These are phyloP conservation scores for Aspergillus transmontanensis DNA, from an alignment of 2,329 filamentous ascomycete genomes.

Conservation along the genomic window DNA sequence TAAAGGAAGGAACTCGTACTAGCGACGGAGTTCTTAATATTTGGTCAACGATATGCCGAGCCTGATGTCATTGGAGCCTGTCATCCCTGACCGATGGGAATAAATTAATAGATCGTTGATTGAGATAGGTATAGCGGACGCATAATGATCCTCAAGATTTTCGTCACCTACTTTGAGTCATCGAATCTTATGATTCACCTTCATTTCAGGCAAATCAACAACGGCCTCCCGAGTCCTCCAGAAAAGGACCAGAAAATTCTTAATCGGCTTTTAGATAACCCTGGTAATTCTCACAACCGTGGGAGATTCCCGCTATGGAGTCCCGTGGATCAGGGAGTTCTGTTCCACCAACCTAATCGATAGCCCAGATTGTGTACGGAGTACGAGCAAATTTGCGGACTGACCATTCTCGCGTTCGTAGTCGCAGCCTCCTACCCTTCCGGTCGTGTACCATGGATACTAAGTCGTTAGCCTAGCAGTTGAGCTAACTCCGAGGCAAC, in stretches of 20 bases:
- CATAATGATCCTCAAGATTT: not conserved
- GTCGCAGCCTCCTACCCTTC: slow-evolving; percentile 10
- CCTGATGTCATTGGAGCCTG: not conserved
- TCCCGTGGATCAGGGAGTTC: slow-evolving; percentile 21
- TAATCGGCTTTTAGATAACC: not conserved
- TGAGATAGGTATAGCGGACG: not conserved
- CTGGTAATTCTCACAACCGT: slow-evolving; percentile 12
- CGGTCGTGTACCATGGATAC: slow-evolving; percentile 8
- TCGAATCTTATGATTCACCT: not conserved
- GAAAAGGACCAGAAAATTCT: not conserved
- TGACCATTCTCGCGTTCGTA: slow-evolving; percentile 6
- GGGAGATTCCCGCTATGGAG: slow-evolving; percentile 21
- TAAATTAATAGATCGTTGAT: not conserved
- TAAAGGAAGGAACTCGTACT: not conserved
- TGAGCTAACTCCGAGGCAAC: not conserved
- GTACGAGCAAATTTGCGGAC: slow-evolving; percentile 6
- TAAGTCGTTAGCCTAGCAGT: not conserved
- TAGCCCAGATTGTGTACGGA: slow-evolving; percentile 15
- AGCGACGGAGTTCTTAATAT: not conserved
- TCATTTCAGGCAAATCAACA: not conserved
- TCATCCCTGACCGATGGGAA: not conserved
- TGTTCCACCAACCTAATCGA: slow-evolving; percentile 24
- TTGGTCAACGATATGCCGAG: not conserved
- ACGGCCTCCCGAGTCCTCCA: not conserved
- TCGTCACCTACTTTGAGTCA: not conserved